phyloP scores from a whole-genome alignment of 805 yeast genomes.

The Myxozyma udenii region DNA sequence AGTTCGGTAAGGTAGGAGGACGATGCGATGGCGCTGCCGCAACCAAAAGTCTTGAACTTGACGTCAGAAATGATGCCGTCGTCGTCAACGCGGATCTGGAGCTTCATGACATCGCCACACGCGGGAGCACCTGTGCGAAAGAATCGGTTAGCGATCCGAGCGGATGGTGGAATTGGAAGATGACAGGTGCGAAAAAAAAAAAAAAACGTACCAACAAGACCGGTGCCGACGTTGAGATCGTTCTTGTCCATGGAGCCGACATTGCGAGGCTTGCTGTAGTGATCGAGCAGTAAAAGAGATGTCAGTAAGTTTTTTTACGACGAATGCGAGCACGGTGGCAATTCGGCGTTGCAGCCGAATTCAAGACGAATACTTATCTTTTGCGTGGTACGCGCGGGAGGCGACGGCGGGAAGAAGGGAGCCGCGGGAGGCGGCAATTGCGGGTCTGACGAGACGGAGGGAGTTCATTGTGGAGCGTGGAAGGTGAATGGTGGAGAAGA shows the following conservation, averaged over 20 bases:
- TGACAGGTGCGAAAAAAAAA: not conserved
- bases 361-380: constrained; percentile 19
- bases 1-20: constrained; percentile 92
- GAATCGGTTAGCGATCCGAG: not conserved
- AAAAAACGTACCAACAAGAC: constrained; percentile 67
- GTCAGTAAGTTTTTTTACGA: constrained; percentile 8
- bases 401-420: constrained; percentile 5
- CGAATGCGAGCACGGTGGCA: not conserved
- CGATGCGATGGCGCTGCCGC: constrained; percentile 97
- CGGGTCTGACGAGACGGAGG: constrained; percentile 13
- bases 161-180: not conserved
- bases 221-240: constrained; percentile 81
- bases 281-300: constrained; percentile 62
- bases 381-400: constrained; percentile 25
- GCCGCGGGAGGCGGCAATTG: constrained; percentile 7
- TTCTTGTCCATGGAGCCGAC: constrained; percentile 89
- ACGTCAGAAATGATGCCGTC: constrained; percentile 92
- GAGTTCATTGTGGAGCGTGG: constrained; percentile 11
- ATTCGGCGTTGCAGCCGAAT: not conserved
- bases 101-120: constrained; percentile 98
- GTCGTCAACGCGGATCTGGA: constrained; percentile 89
- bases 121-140: constrained; percentile 68
- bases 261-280: constrained; percentile 93
- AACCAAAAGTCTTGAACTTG: constrained; percentile 98
- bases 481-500: too few species aligned